phyloP scores from a whole-genome alignment of 192 early-diverging fungal genomes.

The Anaeromyces robustus region DNA sequence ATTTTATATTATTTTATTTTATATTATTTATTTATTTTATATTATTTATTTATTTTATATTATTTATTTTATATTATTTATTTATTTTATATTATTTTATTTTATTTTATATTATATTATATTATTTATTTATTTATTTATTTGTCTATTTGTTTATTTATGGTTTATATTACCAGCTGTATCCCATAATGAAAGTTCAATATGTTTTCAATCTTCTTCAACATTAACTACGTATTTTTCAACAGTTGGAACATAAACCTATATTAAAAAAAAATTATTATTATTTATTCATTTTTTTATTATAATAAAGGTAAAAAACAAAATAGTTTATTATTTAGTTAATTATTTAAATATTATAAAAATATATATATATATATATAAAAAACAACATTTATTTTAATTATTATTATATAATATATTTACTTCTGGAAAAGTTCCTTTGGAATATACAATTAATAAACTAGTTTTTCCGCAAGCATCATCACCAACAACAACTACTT shows the following conservation, averaged over 20 bases:
- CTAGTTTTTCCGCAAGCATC: conserved; percentile 88
- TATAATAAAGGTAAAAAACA: too few relatives aligned
- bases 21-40: neutral
- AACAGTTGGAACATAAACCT: conserved; percentile 60
- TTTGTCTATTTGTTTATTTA: too few relatives aligned
- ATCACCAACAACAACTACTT: conserved; percentile 89
- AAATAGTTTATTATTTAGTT: too few relatives aligned
- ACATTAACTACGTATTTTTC: conserved; percentile 87
- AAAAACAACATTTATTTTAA: too few relatives aligned
- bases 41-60: neutral
- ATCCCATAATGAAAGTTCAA: conserved; percentile 88
- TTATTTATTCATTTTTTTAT: neutral
- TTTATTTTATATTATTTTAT: too few relatives aligned
- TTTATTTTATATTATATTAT: too few relatives aligned
- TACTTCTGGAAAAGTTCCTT: conserved; percentile 75
- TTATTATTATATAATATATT: conserved; percentile 7
- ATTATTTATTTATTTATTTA: too few relatives aligned
- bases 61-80: neutral
- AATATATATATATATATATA: too few relatives aligned
- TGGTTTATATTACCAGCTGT: conserved; percentile 67
- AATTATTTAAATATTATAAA: too few relatives aligned
- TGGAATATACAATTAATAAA: conserved; percentile 66
- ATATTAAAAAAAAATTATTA: too few relatives aligned
- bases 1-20: neutral
- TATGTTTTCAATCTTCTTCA: conserved; percentile 62